Conservation (phyloP, 2,329 filamentous ascomycete species). For the Colletotrichum costaricense region DNA sequence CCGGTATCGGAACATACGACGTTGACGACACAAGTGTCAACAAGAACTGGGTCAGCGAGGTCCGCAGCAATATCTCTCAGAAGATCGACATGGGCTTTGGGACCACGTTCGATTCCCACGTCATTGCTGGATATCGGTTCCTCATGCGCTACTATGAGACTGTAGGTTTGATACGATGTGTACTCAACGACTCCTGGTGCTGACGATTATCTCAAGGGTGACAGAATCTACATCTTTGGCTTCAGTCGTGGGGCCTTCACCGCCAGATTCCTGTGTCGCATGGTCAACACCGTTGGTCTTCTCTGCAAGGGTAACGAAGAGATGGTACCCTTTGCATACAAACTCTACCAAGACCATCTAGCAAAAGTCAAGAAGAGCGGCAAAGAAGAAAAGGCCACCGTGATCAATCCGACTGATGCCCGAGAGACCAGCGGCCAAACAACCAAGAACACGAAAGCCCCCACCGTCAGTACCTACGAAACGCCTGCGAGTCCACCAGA, state of each 20-base stretch:
- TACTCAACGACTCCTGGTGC: neutral
- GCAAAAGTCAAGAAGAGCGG: conserved; percentile 43
- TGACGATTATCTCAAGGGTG: conserved; percentile 44
- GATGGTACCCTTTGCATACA: conserved; percentile 61
- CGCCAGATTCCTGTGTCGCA: conserved; percentile 61
- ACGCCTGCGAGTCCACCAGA: neutral
- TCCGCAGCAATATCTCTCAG: conserved; percentile 45
- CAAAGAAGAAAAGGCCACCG: neutral
- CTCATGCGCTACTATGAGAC: conserved; percentile 63
- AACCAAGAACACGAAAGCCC: neutral
- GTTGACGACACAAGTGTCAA: conserved; percentile 54
- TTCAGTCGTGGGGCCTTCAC: conserved; percentile 65
- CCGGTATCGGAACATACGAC: conserved; percentile 62
- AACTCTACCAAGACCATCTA: conserved; percentile 51
- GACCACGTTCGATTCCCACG: conserved; percentile 61
- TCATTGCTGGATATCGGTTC: conserved; percentile 64
- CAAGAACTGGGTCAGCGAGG: conserved; percentile 45
- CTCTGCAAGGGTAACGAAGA: conserved; percentile 64
- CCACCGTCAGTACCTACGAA: neutral
- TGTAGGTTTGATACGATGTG: conserved; percentile 39
- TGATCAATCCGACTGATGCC: neutral
- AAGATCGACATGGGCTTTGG: conserved; percentile 57
- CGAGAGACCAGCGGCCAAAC: too few relatives aligned
- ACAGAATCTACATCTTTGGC: conserved; percentile 65
- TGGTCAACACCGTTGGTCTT: conserved; percentile 61